A percentile compares a stretch with the other conserved stretches of the same genome.
Conservation (phyloP, 2,329 filamentous ascomycete species). For the Neonectria magnoliae region DNA sequence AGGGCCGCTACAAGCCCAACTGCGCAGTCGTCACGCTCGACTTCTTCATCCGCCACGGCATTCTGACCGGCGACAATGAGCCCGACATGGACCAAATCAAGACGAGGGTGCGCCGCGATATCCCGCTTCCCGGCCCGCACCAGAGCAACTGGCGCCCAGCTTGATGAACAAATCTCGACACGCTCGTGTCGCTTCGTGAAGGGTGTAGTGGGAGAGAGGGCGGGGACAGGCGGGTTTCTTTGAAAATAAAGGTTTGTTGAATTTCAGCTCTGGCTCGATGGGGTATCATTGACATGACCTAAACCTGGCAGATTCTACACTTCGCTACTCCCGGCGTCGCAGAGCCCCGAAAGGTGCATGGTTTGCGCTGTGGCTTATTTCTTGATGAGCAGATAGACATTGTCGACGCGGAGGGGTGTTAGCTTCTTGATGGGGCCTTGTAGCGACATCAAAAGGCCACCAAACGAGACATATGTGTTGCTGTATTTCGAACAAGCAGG, state of each 20-base stretch:
- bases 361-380: slow-evolving; percentile 64
- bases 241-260: slow-evolving; percentile 12
- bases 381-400: slow-evolving; percentile 93
- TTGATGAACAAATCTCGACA: slow-evolving; percentile 6
- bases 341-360: slow-evolving; percentile 27
- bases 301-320: slow-evolving; percentile 32
- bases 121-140: slow-evolving; percentile 82
- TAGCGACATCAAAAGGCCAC: slow-evolving; percentile 87
- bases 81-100: slow-evolving; percentile 80
- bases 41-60: slow-evolving; percentile 87
- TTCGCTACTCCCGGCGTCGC: slow-evolving; percentile 5
- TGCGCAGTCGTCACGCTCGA: slow-evolving; percentile 86
- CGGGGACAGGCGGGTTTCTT: not conserved
- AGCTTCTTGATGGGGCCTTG: slow-evolving; percentile 97
- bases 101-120: slow-evolving; percentile 76
- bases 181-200: not conserved
- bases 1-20: slow-evolving; percentile 90
- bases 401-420: slow-evolving; percentile 88
- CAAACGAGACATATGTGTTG: slow-evolving; percentile 94
- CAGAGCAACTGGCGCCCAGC: slow-evolving; percentile 47
- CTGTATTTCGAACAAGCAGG: slow-evolving; percentile 57
- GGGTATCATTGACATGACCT: slow-evolving; percentile 41
- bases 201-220: not conserved
- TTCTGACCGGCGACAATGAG: slow-evolving; percentile 83
- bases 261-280: slow-evolving; percentile 27